Base-by-base conservation (phyloP, 2,329 filamentous ascomycete species). In the Paecilomyces dactylethromorphus region DNA sequence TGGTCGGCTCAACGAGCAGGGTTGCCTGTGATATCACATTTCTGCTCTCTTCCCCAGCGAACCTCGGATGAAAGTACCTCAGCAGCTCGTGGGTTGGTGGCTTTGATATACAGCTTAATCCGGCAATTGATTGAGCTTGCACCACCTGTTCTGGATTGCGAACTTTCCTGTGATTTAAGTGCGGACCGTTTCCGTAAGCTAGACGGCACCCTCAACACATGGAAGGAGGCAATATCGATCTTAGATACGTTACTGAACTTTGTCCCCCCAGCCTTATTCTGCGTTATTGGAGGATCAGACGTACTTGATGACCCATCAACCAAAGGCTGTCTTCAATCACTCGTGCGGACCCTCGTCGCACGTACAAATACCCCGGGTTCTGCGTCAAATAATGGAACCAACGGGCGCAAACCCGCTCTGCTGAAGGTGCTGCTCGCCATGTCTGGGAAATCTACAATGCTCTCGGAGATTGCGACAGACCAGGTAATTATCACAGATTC, bases 351-450 rank as follows among this genome's bases (percentile, higher is more conserved):
- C 7, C 61, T 76, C 2, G 64, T 74, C 39, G 68, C 64, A 3
- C 73, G 75, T 59, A 73, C 68, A 13, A 64, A 65, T 26, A 66
- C 68, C 57, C 65, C 66, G 31, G 45, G 60, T 11, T 50, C 56
- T 26, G 49, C 62, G 2, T 63, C 59, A 45, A 39, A 61, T 7
- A 62, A 65, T 15, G 64, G 62, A 33, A 2, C 10, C 45, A 21
- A 22, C 24, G 11, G 18, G 15, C 39, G 35, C 35, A 24, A 52
- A 12, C 65, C 63, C 11, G 68, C 70, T 6, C 57, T 75, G 2
- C 63, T 75, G 50, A 75, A 75, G 56, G 66, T 73, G 2, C 65
- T 75, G 2, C 73, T 75, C 56, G 74, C 73, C 3, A 70, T 72
- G 12, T 62, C 65, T 2, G 71, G 71, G 33, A 66, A 65, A 52